Conservation (phyloP, 2,329 filamentous ascomycete genomes). For the Xylaria hypoxylon region DNA sequence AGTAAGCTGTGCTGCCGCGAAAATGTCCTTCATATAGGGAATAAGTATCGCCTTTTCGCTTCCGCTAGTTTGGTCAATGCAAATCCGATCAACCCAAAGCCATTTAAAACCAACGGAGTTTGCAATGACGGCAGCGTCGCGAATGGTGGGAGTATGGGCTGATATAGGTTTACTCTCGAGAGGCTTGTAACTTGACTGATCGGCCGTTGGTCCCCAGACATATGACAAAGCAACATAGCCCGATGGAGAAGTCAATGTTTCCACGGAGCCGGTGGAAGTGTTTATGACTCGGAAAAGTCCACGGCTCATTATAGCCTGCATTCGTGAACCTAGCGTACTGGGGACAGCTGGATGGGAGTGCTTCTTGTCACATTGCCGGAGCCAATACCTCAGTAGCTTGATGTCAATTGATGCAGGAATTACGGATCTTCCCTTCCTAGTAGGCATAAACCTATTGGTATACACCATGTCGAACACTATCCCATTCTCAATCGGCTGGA, state of each 20-base stretch:
- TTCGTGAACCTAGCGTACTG: neutral
- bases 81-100: conserved; percentile 32
- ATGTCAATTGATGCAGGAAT: neutral
- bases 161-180: conserved; percentile 13
- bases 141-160: conserved; percentile 22
- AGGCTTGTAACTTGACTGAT: conserved; percentile 1
- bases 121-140: conserved; percentile 11
- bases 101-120: conserved; percentile 17
- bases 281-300: conserved; percentile 26
- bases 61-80: conserved; percentile 26
- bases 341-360: conserved; percentile 20
- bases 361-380: conserved; percentile 10
- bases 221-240: conserved; percentile 29
- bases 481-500: conserved; percentile 27
- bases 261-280: conserved; percentile 28
- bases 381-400: conserved; percentile 16
- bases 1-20: conserved; percentile 17
- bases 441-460: neutral
- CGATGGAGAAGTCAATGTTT: conserved; percentile 10
- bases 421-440: conserved; percentile 1
- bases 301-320: conserved; percentile 9
- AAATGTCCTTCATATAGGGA: conserved; percentile 32
- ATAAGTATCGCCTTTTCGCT: conserved; percentile 29
- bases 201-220: conserved; percentile 15
- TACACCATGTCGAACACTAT: conserved; percentile 5